A percentile compares a stretch with the other conserved stretches of the same genome.
These are phyloP conservation scores for Leccinum subgranulosum DNA, from an alignment of 768 basidiomycete genomes.

Conservation along the genomic window DNA sequence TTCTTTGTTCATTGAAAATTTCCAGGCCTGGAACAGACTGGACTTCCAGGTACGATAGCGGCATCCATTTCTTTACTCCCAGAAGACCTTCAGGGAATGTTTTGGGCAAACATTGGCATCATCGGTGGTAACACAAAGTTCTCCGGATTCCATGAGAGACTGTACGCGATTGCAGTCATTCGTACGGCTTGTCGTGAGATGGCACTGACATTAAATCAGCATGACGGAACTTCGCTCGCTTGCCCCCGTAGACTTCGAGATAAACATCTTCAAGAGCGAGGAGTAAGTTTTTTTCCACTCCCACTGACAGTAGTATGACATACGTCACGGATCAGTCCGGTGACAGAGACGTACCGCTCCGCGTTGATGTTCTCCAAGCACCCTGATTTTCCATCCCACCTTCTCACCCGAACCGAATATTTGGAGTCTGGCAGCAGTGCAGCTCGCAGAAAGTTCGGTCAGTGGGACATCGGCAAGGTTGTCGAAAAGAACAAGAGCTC, in stretches of 20 bases:
- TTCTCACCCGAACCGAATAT: constrained; percentile 81
- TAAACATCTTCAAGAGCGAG: constrained; percentile 65
- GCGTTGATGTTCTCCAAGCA: constrained; percentile 56
- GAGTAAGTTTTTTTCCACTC: constrained; percentile 54
- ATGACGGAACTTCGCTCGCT: constrained; percentile 70
- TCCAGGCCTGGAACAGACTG: constrained; percentile 75
- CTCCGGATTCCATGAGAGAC: constrained; percentile 65
- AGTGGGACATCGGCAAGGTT: constrained; percentile 43
- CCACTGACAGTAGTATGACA: constrained; percentile 14
- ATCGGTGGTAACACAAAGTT: constrained; percentile 83
- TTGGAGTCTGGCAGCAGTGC: constrained; percentile 76
- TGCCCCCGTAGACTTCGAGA: constrained; percentile 79
- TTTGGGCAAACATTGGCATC: constrained; percentile 91
- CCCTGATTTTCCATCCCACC: constrained; percentile 46
- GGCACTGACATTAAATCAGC: constrained; percentile 39
- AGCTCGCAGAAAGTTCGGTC: constrained; percentile 69
- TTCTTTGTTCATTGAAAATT: constrained; percentile 5
- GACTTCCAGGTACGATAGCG: constrained; percentile 74
- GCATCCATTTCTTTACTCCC: constrained; percentile 74
- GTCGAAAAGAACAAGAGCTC: constrained; percentile 23
- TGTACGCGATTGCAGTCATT: constrained; percentile 51
- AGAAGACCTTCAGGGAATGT: constrained; percentile 83
- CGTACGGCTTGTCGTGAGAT: constrained; percentile 13
- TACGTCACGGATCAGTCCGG: constrained; percentile 44
- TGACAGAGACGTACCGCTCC: constrained; percentile 62